Conservation (phyloP, 108 stramenopile species). For the Fragilariopsis cylindrus region DNA sequence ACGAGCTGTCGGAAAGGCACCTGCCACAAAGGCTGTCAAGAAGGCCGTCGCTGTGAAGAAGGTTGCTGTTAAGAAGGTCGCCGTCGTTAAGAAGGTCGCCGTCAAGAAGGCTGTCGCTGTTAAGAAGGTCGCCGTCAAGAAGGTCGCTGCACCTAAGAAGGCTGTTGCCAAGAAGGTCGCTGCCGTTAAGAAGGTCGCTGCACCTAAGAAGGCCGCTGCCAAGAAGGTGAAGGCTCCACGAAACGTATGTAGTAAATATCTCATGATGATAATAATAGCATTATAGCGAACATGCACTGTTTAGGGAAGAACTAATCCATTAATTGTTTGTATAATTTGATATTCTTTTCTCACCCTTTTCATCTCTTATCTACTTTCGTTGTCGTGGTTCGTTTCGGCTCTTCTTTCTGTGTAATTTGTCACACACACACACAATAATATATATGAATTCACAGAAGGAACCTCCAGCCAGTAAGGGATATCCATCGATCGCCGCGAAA, state of each 20-base stretch:
- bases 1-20: conserved; percentile 43
- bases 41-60: conserved; percentile 24
- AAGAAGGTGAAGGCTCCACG: conserved; percentile 24
- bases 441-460: not conserved
- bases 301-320: not conserved
- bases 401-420: not conserved
- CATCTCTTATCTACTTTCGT: not conserved
- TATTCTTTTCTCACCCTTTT: not conserved
- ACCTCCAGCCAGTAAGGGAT: conserved; percentile 48
- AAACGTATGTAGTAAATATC: not conserved
- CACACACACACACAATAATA: not conserved
- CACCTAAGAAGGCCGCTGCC: conserved; percentile 4
- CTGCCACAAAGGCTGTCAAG: conserved; percentile 14
- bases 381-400: not conserved
- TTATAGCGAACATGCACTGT: not conserved
- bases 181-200: not conserved
- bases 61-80: conserved; percentile 1
- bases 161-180: conserved; percentile 2
- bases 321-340: too few species aligned
- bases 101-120: not conserved
- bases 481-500: conserved; percentile 41
- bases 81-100: too few species aligned
- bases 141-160: conserved; percentile 29
- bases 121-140: conserved; percentile 21
- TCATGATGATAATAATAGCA: too few species aligned